Evolutionary conservation across 83 land plant genomes (phyloP), one percentile per base, ranked within the genome.

Genomic region (Picea abies): DNA sequence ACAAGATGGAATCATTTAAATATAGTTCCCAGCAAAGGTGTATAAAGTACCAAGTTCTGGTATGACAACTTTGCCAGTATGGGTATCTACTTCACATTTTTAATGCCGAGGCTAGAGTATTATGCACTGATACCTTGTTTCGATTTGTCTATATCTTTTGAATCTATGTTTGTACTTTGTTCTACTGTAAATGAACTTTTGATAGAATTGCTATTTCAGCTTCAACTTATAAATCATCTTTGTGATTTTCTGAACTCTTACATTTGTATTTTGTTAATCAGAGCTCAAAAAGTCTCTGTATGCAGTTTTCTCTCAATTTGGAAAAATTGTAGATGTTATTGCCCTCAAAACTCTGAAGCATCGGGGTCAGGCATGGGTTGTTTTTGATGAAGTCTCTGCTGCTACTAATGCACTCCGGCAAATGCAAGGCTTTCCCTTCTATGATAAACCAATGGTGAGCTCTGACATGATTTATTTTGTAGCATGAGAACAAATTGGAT

Each of bases 391-490:
- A n/a, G n/a, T n/a, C n/a, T n/a, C n/a, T n/a, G n/a, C n/a, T n/a
- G n/a, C n/a, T n/a, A n/a, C n/a, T n/a, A n/a, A n/a, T n/a, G n/a
- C n/a, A n/a, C n/a, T n/a, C n/a, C n/a, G n/a, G n/a, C n/a, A n/a
- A 78, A 96, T 96, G 99, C 99, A 96, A 91, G 97, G 92, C 10
- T 96, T 96, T 73, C 99, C 99, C 9, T 94, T 96, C 83, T 96
- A 96, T 78, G 95, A 94, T 85, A 96, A 96, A 81, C 90, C 95
- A 22, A 94, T 96, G 97, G 99, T 96, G 79, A 62, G 86, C 22
- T 69, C 62, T 78, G 79, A 32, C 65, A 73, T 73, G 22, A 10
- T 73, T 22, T 29, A 23, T 17, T 79, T 60, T 79, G 20, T 11
- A 35, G 65, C 39, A 22, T 60, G 22, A 17, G 25, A 56, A 25